Evolutionary conservation across 345 rosid species (phyloP), one percentile per base, ranked within the genome.

Genomic region (Lumnitzera racemosa): DNA sequence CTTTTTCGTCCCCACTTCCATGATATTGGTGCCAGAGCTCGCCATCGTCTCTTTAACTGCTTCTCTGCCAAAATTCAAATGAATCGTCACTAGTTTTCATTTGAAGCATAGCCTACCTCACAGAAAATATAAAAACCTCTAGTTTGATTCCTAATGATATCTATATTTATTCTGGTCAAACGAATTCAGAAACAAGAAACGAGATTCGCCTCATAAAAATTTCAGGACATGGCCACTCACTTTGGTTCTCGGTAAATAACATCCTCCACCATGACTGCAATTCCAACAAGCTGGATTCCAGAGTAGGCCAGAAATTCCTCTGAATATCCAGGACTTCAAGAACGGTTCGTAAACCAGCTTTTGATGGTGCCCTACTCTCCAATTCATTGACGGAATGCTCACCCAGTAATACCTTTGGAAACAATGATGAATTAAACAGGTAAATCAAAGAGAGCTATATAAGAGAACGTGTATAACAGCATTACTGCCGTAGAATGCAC

Each of bases 1-100:
- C 78, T 69, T 73, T 83, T 94, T 64, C 86, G 73, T 43, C 99
- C 96, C 79, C 80, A 82, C 72, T 80, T 87, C 90, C 91, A 90
- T 82, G 83, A 90, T 24, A 72, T 24, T 2, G 91, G 98, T 23
- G 72, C 74, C 49, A 53, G 61, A 24, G 63, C 55, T 63, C 75
- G 64, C 13, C 68, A 74, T 65, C 81, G 75, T 84, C 57, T 85
- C 69, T 70, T 80, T 27, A 70, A 27, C 67, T 64, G 81, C 61
- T 81, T 81, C 54, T 70, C 96, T 89, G 83, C 78, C 55, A 60
- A 65, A 15, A 41, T 55, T 16, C 1, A 12, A 0, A 47, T 15
- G 31, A 16, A 13, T 36, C 8, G 49, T 5, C 53, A 23, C 49
- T 58, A 12, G 47, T 53, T 12, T 12, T 58, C 11, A 49, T 53